Conservation (phyloP, 2,329 filamentous ascomycete genomes). For the Alternaria viburni region DNA sequence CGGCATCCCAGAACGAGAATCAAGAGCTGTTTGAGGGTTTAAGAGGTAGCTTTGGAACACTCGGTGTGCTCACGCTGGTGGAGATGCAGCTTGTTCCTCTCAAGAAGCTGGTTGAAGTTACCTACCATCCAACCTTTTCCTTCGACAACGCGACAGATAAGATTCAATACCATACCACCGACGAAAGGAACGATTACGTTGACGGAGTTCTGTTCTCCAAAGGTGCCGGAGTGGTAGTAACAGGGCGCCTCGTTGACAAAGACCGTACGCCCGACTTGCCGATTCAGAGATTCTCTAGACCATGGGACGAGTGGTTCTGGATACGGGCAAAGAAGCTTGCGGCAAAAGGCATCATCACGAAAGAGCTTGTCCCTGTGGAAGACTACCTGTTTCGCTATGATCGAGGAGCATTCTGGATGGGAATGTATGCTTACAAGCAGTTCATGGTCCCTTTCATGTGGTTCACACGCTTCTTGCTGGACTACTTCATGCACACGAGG, state of each 20-base stretch:
- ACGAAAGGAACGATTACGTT: constrained; percentile 65
- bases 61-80: constrained; percentile 66
- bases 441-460: constrained; percentile 65
- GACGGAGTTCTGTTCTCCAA: constrained; percentile 70
- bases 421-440: constrained; percentile 64
- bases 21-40: constrained; percentile 65
- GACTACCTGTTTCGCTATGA: constrained; percentile 69
- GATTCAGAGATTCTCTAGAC: constrained; percentile 58
- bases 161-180: constrained; percentile 54
- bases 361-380: constrained; percentile 54
- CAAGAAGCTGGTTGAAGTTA: constrained; percentile 64
- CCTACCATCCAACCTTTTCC: constrained; percentile 63
- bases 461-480: constrained; percentile 63
- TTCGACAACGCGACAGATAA: constrained; percentile 57
- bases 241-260: constrained; percentile 62
- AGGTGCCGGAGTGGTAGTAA: constrained; percentile 63
- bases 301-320: constrained; percentile 75
- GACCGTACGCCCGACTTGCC: constrained; percentile 30
- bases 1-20: constrained; percentile 54
- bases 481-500: constrained; percentile 67
- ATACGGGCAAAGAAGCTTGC: constrained; percentile 59
- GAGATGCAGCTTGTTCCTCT: constrained; percentile 63
- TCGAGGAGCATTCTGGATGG: constrained; percentile 69
- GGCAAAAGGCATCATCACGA: constrained; percentile 12
- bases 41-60: constrained; percentile 64